Evolutionary conservation across 2,329 filamentous ascomycete species (phyloP).

Genomic region (Beauveria caledonica): DNA sequence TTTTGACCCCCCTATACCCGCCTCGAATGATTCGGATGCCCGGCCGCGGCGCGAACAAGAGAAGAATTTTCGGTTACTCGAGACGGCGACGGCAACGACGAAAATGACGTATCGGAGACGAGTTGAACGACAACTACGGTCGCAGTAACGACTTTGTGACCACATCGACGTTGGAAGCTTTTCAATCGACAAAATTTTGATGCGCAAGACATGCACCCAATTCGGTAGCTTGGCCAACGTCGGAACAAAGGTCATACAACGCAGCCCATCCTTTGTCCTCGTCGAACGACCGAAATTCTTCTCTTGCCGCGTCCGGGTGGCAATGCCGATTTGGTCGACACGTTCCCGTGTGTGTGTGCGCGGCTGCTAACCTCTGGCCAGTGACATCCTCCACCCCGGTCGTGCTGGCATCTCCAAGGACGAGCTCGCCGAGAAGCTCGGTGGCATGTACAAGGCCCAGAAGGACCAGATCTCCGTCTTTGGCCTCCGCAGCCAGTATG

Average conservation of each 20-base stretch:
- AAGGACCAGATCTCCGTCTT: slow-evolving; percentile 98
- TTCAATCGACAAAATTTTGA: not conserved
- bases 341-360: not conserved
- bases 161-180: not conserved
- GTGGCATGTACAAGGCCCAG: slow-evolving; percentile 93
- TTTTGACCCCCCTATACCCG: slow-evolving; percentile 24
- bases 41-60: not conserved
- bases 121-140: not conserved
- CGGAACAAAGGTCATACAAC: not conserved
- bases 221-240: not conserved
- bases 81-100: not conserved
- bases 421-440: slow-evolving; percentile 91
- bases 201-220: not conserved
- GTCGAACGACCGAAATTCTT: not conserved
- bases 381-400: slow-evolving; percentile 99
- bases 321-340: not conserved
- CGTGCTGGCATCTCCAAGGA: slow-evolving; percentile 98
- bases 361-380: slow-evolving; percentile 32
- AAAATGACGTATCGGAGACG: not conserved
- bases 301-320: not conserved
- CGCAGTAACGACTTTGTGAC: not conserved
- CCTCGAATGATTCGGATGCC: slow-evolving; percentile 5
- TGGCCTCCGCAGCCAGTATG: slow-evolving; percentile 96
- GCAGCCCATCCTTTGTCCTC: not conserved
- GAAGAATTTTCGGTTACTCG: slow-evolving; percentile 7